Base-by-base conservation (phyloP, 1,139 yeast genomes). In the Meyerozyma carpophila region DNA sequence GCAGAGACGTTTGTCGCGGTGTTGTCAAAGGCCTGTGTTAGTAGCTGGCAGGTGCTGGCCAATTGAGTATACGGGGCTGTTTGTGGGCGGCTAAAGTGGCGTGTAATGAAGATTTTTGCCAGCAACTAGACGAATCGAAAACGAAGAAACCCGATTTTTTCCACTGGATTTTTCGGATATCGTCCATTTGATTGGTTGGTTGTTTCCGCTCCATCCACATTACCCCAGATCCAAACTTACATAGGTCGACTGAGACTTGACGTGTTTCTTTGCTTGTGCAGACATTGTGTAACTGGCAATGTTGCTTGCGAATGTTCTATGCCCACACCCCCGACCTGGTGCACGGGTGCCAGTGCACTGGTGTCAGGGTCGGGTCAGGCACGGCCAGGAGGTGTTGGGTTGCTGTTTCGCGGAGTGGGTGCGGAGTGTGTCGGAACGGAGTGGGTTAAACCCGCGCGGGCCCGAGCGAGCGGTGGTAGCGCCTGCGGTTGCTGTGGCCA, bases 1-100 rank as follows among this genome's bases (percentile, higher is more conserved):
- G 98, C 98, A 29, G 98, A 96, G 49, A 90, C 95, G 50, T 89
- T 89, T 49, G 96, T 89, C 40, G 97, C 91, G 52, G 95, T 88
- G 71, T 87, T 86, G 68, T 93, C 98, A 60, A 93, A 93, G 24
- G 96, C 96, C 82, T 84, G 62, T 21, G 65, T 62, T 63, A 61
- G 66, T 59, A 50, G n/a, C 8, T 20, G 32, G 14, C 1, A 13
- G 32, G 8, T 14, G 14, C 4, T 10, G 21, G 20, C 21, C 26
- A 21, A 21, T 21, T 21, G 24, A 21, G 24, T 21, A 21, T 21
- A 5, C 21, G 24, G 24, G 24, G 24, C 24, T 21, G 24, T 8
- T 21, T 21, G 6, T 5, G 8, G 24, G 10, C 21, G 20, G 16
- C 13, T 18, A 13, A n/a, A 36, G 8, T 36, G 39, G n/a, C 14